Percentiles rank a stretch among this genome's conserved stretches.
Evolutionary conservation across 1,284 basidiomycete genomes (phyloP).

Genomic region (Heterobasidion parviporum): DNA sequence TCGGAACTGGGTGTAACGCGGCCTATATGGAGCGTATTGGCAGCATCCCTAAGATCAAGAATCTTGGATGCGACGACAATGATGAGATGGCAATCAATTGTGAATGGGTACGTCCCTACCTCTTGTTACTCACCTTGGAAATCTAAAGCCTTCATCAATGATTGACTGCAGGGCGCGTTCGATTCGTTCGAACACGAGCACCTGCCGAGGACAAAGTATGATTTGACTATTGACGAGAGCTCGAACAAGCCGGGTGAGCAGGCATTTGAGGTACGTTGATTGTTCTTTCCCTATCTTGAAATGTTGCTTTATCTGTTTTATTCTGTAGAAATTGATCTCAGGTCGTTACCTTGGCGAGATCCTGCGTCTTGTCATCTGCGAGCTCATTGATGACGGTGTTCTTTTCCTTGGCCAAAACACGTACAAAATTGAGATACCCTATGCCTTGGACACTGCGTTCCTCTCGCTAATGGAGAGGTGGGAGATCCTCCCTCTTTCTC

Average conservation of each 20-base stretch:
- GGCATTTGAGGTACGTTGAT: slow-evolving; percentile 63
- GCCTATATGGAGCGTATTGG: slow-evolving; percentile 90
- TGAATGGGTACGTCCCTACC: slow-evolving; percentile 64
- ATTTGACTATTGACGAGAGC: slow-evolving; percentile 84
- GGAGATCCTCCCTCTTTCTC: slow-evolving; percentile 14
- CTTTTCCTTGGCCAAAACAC: slow-evolving; percentile 97
- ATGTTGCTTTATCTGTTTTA: not conserved
- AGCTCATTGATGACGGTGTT: slow-evolving; percentile 94
- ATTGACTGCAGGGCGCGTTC: slow-evolving; percentile 74
- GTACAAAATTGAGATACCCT: slow-evolving; percentile 92
- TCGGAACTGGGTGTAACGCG: slow-evolving; percentile 97
- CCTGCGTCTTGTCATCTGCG: slow-evolving; percentile 87
- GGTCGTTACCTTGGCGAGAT: slow-evolving; percentile 97
- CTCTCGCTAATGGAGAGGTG: slow-evolving; percentile 92
- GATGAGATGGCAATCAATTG: slow-evolving; percentile 95
- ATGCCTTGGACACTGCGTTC: slow-evolving; percentile 95
- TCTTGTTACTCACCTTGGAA: not conserved
- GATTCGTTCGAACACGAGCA: slow-evolving; percentile 96
- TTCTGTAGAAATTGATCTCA: slow-evolving; percentile 87
- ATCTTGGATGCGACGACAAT: slow-evolving; percentile 61
- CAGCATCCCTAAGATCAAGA: slow-evolving; percentile 71
- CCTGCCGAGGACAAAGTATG: slow-evolving; percentile 91
- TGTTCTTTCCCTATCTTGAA: not conserved
- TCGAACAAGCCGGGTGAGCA: slow-evolving; percentile 98
- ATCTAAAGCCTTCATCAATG: not conserved